Evolutionary conservation across 768 basidiomycete species (phyloP).

Genomic region (Tulasnella sp.): DNA sequence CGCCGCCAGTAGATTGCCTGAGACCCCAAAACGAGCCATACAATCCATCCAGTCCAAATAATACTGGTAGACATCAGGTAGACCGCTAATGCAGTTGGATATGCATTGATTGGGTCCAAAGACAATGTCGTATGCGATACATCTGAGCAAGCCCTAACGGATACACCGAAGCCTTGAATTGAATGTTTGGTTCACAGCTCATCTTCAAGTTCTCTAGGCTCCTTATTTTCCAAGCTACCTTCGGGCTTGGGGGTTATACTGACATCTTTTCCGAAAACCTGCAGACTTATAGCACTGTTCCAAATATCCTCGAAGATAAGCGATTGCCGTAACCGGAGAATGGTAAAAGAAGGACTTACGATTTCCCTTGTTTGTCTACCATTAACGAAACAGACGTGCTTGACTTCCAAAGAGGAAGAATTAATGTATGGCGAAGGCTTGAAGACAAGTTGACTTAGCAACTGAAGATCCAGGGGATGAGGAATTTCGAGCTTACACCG

Average conservation of each 20-base stretch:
- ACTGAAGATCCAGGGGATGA: slow-evolving; percentile 3
- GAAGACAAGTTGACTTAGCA: background rate
- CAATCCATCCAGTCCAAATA: too few species aligned
- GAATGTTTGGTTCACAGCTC: background rate
- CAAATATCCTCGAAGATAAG: background rate
- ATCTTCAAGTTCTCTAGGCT: background rate
- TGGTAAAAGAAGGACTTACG: slow-evolving; percentile 34
- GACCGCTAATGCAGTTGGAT: too few species aligned
- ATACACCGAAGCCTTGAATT: background rate
- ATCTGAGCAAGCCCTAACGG: background rate
- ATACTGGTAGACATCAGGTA: too few species aligned
- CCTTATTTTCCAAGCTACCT: background rate
- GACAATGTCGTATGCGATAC: too few species aligned
- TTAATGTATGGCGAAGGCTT: slow-evolving; percentile 65
- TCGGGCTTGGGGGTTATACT: background rate
- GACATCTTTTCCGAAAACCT: background rate
- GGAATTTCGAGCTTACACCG: slow-evolving; percentile 35
- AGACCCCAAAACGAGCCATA: too few species aligned
- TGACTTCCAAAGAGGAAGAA: slow-evolving; percentile 96
- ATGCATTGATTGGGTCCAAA: too few species aligned
- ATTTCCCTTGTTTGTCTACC: slow-evolving; percentile 96
- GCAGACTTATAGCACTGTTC: background rate
- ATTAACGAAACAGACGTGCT: slow-evolving; percentile 77
- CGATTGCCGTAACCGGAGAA: background rate
- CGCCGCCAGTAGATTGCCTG: too few species aligned